Evolutionary conservation across 2,329 filamentous ascomycete genomes (phyloP), one percentile per base, ranked within the genome.

Genomic region (Fonsecaea monophora): DNA sequence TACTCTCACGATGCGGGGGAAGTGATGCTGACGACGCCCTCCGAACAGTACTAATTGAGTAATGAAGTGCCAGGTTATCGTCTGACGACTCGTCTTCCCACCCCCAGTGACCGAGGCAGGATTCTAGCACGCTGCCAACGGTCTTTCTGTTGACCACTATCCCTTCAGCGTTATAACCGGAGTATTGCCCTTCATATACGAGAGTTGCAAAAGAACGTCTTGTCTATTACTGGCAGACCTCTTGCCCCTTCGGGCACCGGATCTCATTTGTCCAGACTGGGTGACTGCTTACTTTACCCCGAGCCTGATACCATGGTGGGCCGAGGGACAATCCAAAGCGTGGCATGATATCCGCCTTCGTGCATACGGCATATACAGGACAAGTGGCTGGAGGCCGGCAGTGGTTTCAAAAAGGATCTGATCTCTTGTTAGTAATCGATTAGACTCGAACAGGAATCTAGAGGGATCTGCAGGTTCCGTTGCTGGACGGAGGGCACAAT

Each of bases 401-500:
- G 42, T 15, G n/a, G 42, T 10, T 48, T 21, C n/a, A 50, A 50
- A 50, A 40, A 21, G 18, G 25, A 50, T 50, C 18, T 50, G 45
- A 50, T 50, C 45, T 50, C 18, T 50, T 15, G 45, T 50, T 50
- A 50, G 45, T 50, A 18, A 25, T 50, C 45, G 25, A 9, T 50
- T 50, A 50, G 21, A 30, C 45, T 50, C 21, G 45, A 50, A 50
- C 30, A 25, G 45, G 45, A 50, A 50, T 50, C 45, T 50, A 10
- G 45, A 50, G 45, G 45, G 45, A 50, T 50, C 45, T 50, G 45
- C 45, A 25, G 45, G 45, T 25, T 50, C 21, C 21, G 12, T 12
- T 50, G 45, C 45, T 42, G 30, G 30, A 32, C 30, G 30, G 30
- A 6, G 30, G 30, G 30, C 4, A 32, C 40, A n/a, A 42, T 42